Conservation (phyloP, 1,284 basidiomycete species). For the Sanghuangporus baumii region DNA sequence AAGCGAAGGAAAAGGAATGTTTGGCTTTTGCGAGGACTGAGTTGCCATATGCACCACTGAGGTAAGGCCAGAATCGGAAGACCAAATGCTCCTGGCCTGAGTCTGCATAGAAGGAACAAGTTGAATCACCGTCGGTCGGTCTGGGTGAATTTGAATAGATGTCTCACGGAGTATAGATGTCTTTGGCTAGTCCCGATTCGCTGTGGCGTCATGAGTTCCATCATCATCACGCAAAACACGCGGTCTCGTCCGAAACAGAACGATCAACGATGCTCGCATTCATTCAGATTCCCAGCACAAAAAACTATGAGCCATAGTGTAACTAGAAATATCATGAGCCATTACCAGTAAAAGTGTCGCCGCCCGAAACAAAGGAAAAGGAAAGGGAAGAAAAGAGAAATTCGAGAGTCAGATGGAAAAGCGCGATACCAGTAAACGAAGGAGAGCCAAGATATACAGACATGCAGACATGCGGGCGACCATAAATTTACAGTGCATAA, state of each 20-base stretch:
- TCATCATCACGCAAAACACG: background rate
- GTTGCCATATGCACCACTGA: background rate
- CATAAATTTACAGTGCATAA: constrained; percentile 15
- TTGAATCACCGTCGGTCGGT: no score
- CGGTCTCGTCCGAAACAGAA: background rate
- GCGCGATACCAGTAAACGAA: constrained; percentile 12
- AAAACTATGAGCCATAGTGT: background rate
- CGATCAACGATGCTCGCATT: background rate
- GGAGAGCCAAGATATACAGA: constrained; percentile 25
- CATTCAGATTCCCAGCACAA: background rate
- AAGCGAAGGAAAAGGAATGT: constrained; percentile 19
- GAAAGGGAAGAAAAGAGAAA: constrained; percentile 22
- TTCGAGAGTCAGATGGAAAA: constrained; percentile 14
- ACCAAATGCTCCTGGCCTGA: background rate
- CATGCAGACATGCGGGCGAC: constrained; percentile 13
- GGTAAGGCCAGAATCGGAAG: background rate
- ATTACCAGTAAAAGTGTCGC: constrained; percentile 5
- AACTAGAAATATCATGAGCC: background rate
- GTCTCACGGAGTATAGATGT: background rate
- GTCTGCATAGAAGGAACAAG: no score
- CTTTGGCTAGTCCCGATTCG: background rate
- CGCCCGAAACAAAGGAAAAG: constrained; percentile 26
- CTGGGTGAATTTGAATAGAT: background rate
- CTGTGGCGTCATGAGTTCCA: background rate
- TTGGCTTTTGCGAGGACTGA: background rate